These are phyloP conservation scores for Cladosporium phlei DNA, from an alignment of 2,329 filamentous ascomycete species.

Conservation along the genomic window DNA sequence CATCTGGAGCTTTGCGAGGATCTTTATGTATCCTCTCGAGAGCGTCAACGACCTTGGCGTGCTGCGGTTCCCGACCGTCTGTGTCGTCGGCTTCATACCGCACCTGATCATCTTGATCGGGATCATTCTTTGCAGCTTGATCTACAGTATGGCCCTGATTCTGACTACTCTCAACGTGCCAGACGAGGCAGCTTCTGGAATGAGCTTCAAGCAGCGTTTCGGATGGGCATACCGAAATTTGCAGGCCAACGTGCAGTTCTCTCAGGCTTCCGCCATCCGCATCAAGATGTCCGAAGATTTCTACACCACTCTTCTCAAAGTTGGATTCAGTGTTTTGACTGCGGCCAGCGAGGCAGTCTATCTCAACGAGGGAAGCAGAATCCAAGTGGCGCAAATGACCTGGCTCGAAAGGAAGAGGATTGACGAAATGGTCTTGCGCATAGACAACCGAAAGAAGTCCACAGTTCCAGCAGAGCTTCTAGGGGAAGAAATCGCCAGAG, in stretches of 20 bases:
- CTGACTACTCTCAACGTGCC: conserved; percentile 68
- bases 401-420: conserved; percentile 90
- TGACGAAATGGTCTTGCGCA: conserved; percentile 56
- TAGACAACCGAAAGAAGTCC: conserved; percentile 34
- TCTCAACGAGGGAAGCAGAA: conserved; percentile 76
- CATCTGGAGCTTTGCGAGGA: conserved; percentile 62
- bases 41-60: conserved; percentile 64
- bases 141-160: conserved; percentile 72
- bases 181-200: conserved; percentile 40
- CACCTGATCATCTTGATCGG: conserved; percentile 82
- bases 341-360: conserved; percentile 96
- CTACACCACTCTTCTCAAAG: conserved; percentile 80
- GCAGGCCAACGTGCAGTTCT: conserved; percentile 83
- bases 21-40: conserved; percentile 42
- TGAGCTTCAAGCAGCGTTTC: conserved; percentile 57
- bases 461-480: conserved; percentile 41
- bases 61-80: conserved; percentile 86
- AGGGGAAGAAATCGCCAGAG: conserved; percentile 36
- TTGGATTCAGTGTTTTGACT: conserved; percentile 82
- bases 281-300: conserved; percentile 90
- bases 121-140: conserved; percentile 67
- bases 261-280: conserved; percentile 59
- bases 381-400: conserved; percentile 70
- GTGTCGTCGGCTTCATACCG: conserved; percentile 89
- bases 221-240: conserved; percentile 75